A percentile compares a stretch with the other conserved stretches of the same genome.
phyloP scores from a whole-genome alignment of 306 rosid genomes.

The Prunus padus region DNA sequence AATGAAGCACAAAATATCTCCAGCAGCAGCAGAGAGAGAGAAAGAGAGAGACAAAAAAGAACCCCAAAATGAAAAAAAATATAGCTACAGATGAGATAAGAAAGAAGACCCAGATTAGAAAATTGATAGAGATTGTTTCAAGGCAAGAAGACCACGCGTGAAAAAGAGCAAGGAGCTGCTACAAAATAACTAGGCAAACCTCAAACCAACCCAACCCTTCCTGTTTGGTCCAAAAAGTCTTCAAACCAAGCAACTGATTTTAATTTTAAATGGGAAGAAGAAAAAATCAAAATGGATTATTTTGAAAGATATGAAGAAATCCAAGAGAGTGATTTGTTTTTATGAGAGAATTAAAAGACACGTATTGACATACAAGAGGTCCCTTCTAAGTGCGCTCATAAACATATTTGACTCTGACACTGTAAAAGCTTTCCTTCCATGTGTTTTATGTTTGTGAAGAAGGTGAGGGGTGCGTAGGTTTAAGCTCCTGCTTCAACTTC shows the following conservation, averaged over 20 bases:
- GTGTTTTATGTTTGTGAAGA: neutral
- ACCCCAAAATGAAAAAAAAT: neutral
- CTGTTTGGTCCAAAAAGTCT: neutral
- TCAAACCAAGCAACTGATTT: neutral
- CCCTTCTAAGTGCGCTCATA: constrained; percentile 28
- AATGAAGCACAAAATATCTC: neutral
- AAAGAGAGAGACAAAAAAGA: neutral
- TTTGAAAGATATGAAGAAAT: neutral
- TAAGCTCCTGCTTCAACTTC: neutral
- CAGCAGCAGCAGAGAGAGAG: neutral
- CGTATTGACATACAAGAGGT: constrained; percentile 12
- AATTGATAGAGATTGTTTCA: neutral
- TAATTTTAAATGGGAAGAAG: neutral
- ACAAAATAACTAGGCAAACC: neutral
- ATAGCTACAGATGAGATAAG: constrained; percentile 4
- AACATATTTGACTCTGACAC: neutral
- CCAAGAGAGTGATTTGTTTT: neutral
- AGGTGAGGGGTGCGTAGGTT: neutral
- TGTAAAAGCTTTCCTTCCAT: neutral
- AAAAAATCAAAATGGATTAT: neutral
- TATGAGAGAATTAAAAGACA: neutral
- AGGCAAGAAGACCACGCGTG: constrained; percentile 17
- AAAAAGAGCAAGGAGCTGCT: constrained; percentile 10
- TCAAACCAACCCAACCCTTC: too few relatives aligned
- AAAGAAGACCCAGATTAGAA: constrained; percentile 2